Evolutionary conservation across 176 grass and related monocot genomes (phyloP).

Genomic region (Aegilops sharonensis): DNA sequence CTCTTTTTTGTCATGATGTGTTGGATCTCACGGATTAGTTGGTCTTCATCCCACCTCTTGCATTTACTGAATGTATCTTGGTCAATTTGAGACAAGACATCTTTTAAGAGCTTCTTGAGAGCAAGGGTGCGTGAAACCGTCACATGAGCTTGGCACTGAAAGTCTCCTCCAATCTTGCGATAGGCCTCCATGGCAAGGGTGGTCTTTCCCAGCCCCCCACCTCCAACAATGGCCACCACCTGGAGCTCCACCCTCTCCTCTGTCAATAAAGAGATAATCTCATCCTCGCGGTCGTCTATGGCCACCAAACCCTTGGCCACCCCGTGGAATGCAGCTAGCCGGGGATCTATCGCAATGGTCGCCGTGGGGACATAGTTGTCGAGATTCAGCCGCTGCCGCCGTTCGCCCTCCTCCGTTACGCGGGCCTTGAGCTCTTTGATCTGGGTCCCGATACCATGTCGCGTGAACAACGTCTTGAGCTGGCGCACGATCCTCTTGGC

Average conservation of each 20-base stretch:
- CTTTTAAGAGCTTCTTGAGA: slow-evolving; percentile 1
- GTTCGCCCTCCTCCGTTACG: not conserved
- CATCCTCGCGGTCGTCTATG: not conserved
- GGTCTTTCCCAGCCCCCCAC: too few relatives aligned
- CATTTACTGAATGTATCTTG: not conserved
- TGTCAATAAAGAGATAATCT: not conserved
- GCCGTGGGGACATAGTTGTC: not conserved
- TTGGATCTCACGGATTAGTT: not conserved
- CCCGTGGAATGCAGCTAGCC: not conserved
- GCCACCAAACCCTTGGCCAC: not conserved
- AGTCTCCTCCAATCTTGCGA: too few relatives aligned
- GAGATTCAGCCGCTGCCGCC: not conserved
- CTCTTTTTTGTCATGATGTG: not conserved
- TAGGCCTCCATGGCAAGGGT: too few relatives aligned
- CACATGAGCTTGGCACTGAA: too few relatives aligned
- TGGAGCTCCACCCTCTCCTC: not conserved
- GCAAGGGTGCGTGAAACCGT: too few relatives aligned
- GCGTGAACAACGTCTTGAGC: not conserved
- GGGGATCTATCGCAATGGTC: not conserved
- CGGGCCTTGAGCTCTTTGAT: not conserved
- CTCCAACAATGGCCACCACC: too few relatives aligned
- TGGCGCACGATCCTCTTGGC: not conserved
- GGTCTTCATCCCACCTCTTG: not conserved
- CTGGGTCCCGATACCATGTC: not conserved
- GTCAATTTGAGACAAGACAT: slow-evolving; percentile 6